phyloP scores from a whole-genome alignment of 2,329 filamentous ascomycete species.

The Fusarium udum region DNA sequence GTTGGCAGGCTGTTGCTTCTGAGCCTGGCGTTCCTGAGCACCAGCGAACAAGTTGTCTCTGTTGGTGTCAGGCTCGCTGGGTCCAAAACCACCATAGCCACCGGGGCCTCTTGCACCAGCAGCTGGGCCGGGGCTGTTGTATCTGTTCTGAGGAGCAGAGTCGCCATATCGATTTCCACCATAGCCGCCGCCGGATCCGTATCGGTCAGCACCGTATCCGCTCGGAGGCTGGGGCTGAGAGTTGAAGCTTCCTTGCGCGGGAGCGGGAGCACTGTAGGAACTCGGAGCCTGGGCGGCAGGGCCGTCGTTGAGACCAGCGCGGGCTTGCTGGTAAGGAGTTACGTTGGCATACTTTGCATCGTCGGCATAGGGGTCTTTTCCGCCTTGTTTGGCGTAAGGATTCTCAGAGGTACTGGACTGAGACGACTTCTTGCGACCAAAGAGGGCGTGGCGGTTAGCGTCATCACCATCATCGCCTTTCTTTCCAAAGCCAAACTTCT shows the following conservation, averaged over 20 bases:
- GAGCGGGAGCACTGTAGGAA: constrained; percentile 37
- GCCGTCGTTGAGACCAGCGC: constrained; percentile 48
- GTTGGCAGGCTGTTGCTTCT: constrained; percentile 46
- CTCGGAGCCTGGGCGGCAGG: constrained; percentile 43
- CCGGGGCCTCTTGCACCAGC: constrained; percentile 58
- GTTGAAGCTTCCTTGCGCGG: constrained; percentile 34
- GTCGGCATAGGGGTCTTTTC: constrained; percentile 64
- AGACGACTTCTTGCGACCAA: constrained; percentile 63
- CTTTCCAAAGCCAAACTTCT: constrained; percentile 68
- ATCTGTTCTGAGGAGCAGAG: constrained; percentile 63
- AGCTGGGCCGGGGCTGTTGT: constrained; percentile 53
- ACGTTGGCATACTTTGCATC: constrained; percentile 56
- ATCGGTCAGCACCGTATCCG: constrained; percentile 65
- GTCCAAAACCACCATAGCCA: constrained; percentile 70
- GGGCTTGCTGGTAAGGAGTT: constrained; percentile 58
- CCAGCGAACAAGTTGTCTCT: constrained; percentile 72
- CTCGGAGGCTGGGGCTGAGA: constrained; percentile 40
- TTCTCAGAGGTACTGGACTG: constrained; percentile 59
- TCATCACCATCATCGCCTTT: constrained; percentile 62
- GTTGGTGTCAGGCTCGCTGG: constrained; percentile 59
- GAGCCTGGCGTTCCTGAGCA: constrained; percentile 60
- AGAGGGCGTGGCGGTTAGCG: constrained; percentile 60
- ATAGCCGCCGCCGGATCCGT: constrained; percentile 60
- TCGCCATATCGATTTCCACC: constrained; percentile 64
- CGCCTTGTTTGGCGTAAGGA: constrained; percentile 65